These are phyloP conservation scores for Bassia scoparia DNA, from an alignment of 148 eudicot genomes.

Conservation along the genomic window DNA sequence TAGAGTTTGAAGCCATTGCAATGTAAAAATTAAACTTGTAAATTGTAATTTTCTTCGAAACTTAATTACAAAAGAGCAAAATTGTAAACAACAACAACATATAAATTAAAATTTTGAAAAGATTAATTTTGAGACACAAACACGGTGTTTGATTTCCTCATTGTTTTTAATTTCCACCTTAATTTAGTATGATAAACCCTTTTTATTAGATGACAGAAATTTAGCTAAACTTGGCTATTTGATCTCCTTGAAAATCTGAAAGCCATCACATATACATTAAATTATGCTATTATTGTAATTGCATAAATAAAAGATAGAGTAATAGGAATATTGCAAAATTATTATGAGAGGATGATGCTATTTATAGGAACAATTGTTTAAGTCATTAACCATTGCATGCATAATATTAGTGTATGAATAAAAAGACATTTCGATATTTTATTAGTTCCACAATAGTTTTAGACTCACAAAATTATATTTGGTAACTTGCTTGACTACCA, in stretches of 20 bases:
- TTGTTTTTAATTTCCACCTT: constrained; percentile 12
- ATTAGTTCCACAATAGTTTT: too few species aligned
- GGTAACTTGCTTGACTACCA: too few species aligned
- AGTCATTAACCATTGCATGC: not conserved
- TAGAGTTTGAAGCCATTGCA: not conserved
- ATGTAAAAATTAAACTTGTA: not conserved
- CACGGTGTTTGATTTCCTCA: not conserved
- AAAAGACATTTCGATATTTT: too few species aligned
- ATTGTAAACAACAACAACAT: not conserved
- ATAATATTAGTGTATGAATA: not conserved
- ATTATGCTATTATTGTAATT: too few species aligned
- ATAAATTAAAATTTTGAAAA: too few species aligned
- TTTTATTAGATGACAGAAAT: constrained; percentile 2
- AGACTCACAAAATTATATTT: too few species aligned
- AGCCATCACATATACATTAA: not conserved
- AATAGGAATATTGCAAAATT: not conserved
- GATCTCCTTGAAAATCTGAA: not conserved
- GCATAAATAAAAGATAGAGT: not conserved
- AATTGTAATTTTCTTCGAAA: not conserved
- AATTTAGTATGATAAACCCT: not conserved
- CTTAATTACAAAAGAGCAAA: not conserved
- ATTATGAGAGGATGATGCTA: not conserved
- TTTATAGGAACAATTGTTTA: not conserved
- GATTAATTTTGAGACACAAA: not conserved
- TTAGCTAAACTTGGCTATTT: constrained; percentile 8